These are phyloP conservation scores for Colletotrichum viniferum DNA, from an alignment of 2,329 filamentous ascomycete genomes.

Conservation along the genomic window DNA sequence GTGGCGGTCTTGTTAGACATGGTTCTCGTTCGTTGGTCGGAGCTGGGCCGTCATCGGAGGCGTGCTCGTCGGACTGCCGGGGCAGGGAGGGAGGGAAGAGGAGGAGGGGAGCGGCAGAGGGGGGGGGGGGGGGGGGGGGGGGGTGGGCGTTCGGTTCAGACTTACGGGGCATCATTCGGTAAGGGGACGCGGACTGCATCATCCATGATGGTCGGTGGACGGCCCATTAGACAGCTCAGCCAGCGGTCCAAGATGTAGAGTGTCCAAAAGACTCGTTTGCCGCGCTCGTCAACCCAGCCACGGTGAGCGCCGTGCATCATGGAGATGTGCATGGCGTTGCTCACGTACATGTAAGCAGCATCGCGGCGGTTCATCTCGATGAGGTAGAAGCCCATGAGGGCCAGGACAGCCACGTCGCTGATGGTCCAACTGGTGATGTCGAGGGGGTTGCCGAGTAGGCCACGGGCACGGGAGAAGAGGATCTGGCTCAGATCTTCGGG, in stretches of 20 bases:
- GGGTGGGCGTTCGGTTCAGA: not conserved
- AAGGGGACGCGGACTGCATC: constrained; percentile 49
- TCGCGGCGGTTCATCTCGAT: constrained; percentile 54
- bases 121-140: not conserved
- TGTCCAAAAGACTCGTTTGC: constrained; percentile 56
- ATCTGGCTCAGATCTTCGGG: constrained; percentile 41
- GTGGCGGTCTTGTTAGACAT: not conserved
- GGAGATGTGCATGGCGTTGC: constrained; percentile 51
- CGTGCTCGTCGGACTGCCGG: not conserved
- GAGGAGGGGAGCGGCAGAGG: not conserved
- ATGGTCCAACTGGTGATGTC: constrained; percentile 45
- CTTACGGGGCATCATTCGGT: constrained; percentile 46
- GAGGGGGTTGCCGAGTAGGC: constrained; percentile 51
- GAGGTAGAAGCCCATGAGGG: constrained; percentile 53
- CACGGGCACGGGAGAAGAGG: constrained; percentile 48
- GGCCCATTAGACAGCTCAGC: constrained; percentile 53
- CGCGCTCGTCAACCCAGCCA: constrained; percentile 46
- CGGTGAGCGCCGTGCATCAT: constrained; percentile 53
- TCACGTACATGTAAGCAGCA: constrained; percentile 51
- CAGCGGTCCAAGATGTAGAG: constrained; percentile 55
- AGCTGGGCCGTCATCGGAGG: constrained; percentile 1
- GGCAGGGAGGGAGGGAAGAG: not conserved
- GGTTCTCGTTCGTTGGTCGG: not conserved
- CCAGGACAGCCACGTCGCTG: constrained; percentile 48
- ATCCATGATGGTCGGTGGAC: constrained; percentile 50